Evolutionary conservation across 2,329 filamentous ascomycete species (phyloP).

Genomic region (Cordyceps sp.): DNA sequence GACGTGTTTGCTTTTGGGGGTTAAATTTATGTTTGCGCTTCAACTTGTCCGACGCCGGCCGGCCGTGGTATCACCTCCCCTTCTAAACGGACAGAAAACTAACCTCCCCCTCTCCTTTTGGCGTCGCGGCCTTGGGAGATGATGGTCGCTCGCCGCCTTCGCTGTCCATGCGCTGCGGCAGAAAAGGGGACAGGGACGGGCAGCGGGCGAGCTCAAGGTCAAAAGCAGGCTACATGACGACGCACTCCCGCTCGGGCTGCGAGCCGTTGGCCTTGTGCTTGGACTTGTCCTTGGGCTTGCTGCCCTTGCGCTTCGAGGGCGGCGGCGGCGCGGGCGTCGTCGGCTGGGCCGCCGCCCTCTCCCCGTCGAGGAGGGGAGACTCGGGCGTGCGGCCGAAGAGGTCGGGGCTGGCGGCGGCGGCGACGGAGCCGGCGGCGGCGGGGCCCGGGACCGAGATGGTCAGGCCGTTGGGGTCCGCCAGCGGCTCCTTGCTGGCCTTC

Average conservation of each 20-base stretch:
- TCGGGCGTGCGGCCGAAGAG: slow-evolving; percentile 6
- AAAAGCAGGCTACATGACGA: slow-evolving; percentile 30
- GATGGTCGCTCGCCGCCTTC: too few species aligned
- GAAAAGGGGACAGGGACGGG: too few species aligned
- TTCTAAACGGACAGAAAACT: too few species aligned
- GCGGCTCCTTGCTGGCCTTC: slow-evolving; percentile 31
- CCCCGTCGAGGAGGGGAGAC: slow-evolving; percentile 6
- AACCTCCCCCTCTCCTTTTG: too few species aligned
- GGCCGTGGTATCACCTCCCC: too few species aligned
- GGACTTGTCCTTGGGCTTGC: slow-evolving; percentile 21
- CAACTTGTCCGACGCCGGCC: too few species aligned
- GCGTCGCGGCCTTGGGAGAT: too few species aligned
- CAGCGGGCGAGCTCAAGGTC: too few species aligned
- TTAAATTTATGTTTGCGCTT: too few species aligned
- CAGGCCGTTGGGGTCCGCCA: slow-evolving; percentile 10
- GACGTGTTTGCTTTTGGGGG: too few species aligned
- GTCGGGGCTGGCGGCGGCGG: slow-evolving; percentile 6
- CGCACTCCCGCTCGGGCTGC: slow-evolving; percentile 29
- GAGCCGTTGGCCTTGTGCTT: slow-evolving; percentile 16
- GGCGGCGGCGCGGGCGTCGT: too few species aligned
- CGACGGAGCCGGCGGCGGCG: slow-evolving; percentile 2
- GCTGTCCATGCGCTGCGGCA: too few species aligned
- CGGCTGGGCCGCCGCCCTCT: slow-evolving; percentile 3
- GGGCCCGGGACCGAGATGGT: slow-evolving; percentile 11
- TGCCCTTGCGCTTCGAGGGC: slow-evolving; percentile 14